Conservation (phyloP, 768 basidiomycete genomes). For the Lactarius psammicola region DNA sequence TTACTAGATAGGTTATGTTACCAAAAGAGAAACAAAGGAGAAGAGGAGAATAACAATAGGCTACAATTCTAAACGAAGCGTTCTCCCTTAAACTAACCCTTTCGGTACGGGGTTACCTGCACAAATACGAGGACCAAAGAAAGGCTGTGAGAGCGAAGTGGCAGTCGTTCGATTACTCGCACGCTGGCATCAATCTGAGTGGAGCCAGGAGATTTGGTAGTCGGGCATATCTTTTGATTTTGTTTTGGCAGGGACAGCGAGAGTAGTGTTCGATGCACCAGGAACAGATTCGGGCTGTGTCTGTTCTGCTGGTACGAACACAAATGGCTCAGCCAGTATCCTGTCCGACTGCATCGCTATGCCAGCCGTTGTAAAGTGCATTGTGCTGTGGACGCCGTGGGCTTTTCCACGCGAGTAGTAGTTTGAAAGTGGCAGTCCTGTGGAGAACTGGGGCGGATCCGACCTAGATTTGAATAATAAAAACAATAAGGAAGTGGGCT, state of each 20-base stretch:
- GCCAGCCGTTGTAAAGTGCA: background rate
- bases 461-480: background rate
- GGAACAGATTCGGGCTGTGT: slow-evolving; percentile 1
- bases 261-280: background rate
- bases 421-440: background rate
- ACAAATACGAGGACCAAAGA: background rate
- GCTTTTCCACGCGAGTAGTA: background rate
- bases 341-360: background rate
- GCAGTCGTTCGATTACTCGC: background rate
- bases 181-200: background rate
- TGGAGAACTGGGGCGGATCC: background rate
- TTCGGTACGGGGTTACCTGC: background rate
- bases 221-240: background rate
- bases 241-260: background rate
- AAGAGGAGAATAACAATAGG: too few species aligned
- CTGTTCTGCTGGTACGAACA: background rate
- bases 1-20: too few species aligned
- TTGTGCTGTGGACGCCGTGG: background rate
- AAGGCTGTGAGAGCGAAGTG: background rate
- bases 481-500: background rate
- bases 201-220: background rate
- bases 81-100: too few species aligned
- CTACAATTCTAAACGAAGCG: too few species aligned
- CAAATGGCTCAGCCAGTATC: background rate
- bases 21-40: too few species aligned